Percentiles rank a stretch among this genome's conserved stretches.
Evolutionary conservation across 1,284 basidiomycete genomes (phyloP).

Genomic region (Tetrapyrgos nigripes): DNA sequence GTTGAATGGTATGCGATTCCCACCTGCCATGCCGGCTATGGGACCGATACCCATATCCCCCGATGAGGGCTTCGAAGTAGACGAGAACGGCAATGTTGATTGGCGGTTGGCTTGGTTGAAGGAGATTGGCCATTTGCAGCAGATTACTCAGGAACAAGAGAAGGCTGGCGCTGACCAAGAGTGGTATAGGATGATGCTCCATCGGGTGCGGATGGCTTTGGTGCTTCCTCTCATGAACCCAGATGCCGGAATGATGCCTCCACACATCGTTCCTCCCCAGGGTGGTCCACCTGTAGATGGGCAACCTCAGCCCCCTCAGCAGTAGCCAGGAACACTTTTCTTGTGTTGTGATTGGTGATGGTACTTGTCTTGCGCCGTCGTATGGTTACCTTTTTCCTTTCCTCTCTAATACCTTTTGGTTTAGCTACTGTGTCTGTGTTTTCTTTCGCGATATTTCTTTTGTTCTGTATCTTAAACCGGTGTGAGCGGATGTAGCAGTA

Average conservation of each 20-base stretch:
- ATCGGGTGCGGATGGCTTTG: slow-evolving; percentile 71
- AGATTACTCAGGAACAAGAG: slow-evolving; percentile 77
- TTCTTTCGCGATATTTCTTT: no score
- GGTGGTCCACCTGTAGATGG: slow-evolving; percentile 45
- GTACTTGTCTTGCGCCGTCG: no score
- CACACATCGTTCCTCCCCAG: slow-evolving; percentile 46
- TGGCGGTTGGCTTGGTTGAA: slow-evolving; percentile 82
- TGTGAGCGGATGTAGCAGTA: no score
- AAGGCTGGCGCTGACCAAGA: slow-evolving; percentile 78
- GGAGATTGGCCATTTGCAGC: slow-evolving; percentile 74
- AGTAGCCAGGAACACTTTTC: no score
- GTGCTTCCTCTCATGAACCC: slow-evolving; percentile 68
- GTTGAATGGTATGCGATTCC: slow-evolving; percentile 68
- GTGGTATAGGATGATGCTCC: slow-evolving; percentile 84
- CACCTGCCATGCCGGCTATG: slow-evolving; percentile 52
- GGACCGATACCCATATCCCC: slow-evolving; percentile 58
- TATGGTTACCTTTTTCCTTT: not conserved
- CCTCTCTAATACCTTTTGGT: no score
- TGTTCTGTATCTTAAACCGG: no score
- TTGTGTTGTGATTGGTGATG: not conserved
- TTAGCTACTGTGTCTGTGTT: no score
- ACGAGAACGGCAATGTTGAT: slow-evolving; percentile 78
- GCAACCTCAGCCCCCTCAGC: slow-evolving; percentile 32
- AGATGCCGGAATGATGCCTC: slow-evolving; percentile 60
- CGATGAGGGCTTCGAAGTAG: slow-evolving; percentile 72